Evolutionary conservation across 805 yeast species (phyloP).

Genomic region (Lachancea kluyveri): DNA sequence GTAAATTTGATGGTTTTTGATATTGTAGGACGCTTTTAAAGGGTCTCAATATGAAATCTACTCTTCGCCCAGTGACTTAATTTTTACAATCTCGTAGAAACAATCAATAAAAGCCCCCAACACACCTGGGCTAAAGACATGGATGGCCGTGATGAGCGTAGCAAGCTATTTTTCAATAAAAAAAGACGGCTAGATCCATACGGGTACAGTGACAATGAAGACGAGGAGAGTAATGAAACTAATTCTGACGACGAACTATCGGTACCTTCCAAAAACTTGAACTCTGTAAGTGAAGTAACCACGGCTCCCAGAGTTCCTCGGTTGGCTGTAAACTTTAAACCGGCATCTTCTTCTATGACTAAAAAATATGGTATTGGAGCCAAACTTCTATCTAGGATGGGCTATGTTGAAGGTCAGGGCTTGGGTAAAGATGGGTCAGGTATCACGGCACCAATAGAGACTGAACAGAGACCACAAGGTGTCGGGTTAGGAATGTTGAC

Average conservation of each 20-base stretch:
- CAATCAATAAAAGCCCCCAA: too few species aligned
- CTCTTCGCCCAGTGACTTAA: too few species aligned
- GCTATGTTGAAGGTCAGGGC: constrained; percentile 78
- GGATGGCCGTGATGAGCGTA: too few species aligned
- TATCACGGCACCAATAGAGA: constrained; percentile 73
- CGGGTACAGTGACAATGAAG: constrained; percentile 22
- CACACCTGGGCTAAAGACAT: too few species aligned
- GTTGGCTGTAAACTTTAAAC: background rate
- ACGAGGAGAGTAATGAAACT: constrained; percentile 14
- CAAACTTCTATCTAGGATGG: constrained; percentile 71
- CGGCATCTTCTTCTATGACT: constrained; percentile 10
- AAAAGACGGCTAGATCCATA: constrained; percentile 9
- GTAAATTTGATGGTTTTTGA: too few species aligned
- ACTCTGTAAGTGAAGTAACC: too few species aligned
- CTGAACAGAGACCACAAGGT: constrained; percentile 57
- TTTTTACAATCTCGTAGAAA: too few species aligned
- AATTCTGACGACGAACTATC: background rate
- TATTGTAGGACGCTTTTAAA: too few species aligned
- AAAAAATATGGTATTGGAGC: constrained; percentile 81
- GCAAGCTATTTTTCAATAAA: constrained; percentile 2
- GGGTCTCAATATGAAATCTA: too few species aligned
- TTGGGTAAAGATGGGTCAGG: constrained; percentile 73
- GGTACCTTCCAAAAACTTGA: too few species aligned
- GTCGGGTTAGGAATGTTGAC: constrained; percentile 65
- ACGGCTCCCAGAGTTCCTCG: too few species aligned